Evolutionary conservation across 139 green algal species (phyloP), one percentile per base, ranked within the genome.

Genomic region (Pleodorina starrii): DNA sequence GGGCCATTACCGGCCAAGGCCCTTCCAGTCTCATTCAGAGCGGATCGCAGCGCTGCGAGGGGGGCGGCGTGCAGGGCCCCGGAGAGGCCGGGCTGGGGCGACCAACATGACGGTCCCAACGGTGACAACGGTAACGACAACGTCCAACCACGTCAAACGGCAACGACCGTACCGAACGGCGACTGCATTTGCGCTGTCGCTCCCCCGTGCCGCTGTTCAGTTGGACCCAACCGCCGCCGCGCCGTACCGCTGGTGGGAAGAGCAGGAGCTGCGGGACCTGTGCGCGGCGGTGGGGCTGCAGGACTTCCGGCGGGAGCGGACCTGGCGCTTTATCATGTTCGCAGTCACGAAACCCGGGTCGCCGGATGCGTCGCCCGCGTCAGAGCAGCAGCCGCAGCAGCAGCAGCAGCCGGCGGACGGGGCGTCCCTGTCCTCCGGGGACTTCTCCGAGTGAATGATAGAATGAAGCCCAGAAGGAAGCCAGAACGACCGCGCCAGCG

Each of bases 241-340:
- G 19, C 66, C 38, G 16, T 97, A 96, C 91, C 83, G 90, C 19
- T 98, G 94, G 92, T 99, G 96, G 96, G 91, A 95, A 76, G 96
- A 98, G 93, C 76, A 77, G n/a, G 97, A 99, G 90, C 92, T 99
- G 32, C 77, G 87, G 38, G 97, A 98, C 75, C 88, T 99, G 25
- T 86, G 32, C 38, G 44, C 50, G 44, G 43, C 43, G 43, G 44
- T 89, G 42, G 51, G 48, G 16, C 71, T 81, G 60, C 23, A 89
- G 73, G 80, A 94, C 42, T 99, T 97, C 81, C 75, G 89, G 60
- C 90, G 95, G 21, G 86, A 93, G 19, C 87, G 96, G 1, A 72
- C 63, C 27, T 90, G 93, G 51, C 89, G 94, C 35, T 99, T 98
- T 91, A 98, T 99, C 85, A 94, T 99, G 93, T 98, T 98, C 60